Evolutionary conservation across 2,329 filamentous ascomycete species (phyloP), one percentile per base, ranked within the genome.

Genomic region (Fusarium musae): DNA sequence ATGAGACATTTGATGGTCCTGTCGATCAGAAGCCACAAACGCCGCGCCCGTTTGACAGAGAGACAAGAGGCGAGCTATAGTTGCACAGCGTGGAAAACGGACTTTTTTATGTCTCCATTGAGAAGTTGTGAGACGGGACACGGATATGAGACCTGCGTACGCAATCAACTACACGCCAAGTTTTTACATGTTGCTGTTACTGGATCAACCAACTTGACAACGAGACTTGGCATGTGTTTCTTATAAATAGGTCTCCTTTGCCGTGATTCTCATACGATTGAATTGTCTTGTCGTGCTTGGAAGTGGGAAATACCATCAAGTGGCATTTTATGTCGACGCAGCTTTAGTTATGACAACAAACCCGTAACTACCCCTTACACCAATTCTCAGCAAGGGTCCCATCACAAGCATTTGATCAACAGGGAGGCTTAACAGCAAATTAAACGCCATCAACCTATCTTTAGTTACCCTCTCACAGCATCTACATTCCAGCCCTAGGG

Each of bases 131-230:
- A 39, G 69, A 73, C 66, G 57, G 59, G 42, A 49, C 46, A 73
- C 65, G 66, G 67, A 59, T 63, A 34, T 71, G 66, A 73, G 66
- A 73, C 70, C 36, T 59, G 47, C 44, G 54, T 71, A 63, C 70
- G 66, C 57, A 73, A 73, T 70, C 65, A 46, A 52, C 59, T 26
- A 42, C 50, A 44, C 21, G 26, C 28, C 36, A 17, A 34, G 26
- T 39, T 26, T 39, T 28, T 39, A 16, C 16, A 26, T 59, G 40
- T 39, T 17, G 15, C 30, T 30, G 30, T 47, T 17, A 32, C 37
- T 37, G 30, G 34, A 39, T 44, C 39, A 36, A 19, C 26, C 39
- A 36, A 19, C 26, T 11, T 52, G 23, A 63, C 34, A 15, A 17
- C 12, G 32, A 58, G n/a, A 39, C 28, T 40, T 28, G 30, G 40